Conservation (phyloP, 2,329 filamentous ascomycete genomes). For the Fusarium chuoi region DNA sequence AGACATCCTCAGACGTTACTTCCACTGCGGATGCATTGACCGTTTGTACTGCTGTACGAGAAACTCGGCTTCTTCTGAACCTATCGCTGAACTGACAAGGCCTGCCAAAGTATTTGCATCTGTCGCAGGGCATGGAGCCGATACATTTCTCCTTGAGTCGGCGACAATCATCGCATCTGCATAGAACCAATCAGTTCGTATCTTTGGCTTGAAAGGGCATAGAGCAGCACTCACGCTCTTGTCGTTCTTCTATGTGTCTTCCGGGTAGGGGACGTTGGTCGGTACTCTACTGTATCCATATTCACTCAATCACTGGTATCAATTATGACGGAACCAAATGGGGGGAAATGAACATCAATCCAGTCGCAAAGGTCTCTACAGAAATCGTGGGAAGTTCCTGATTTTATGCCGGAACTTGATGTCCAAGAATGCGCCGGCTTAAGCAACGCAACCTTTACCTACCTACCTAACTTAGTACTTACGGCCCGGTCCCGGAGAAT, state of each 20-base stretch:
- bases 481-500: constrained; percentile 18
- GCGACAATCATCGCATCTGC: constrained; percentile 37
- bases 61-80: constrained; percentile 16
- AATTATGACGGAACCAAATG: background rate
- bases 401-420: constrained; percentile 1
- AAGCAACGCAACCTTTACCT: background rate
- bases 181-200: background rate
- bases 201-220: background rate
- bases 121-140: constrained; percentile 29
- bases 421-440: background rate
- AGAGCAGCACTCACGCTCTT: background rate
- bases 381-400: background rate
- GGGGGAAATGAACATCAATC: background rate
- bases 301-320: background rate
- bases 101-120: constrained; percentile 29
- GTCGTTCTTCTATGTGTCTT: constrained; percentile 13
- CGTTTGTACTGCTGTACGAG: background rate
- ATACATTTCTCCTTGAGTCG: constrained; percentile 37
- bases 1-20: background rate
- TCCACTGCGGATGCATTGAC: background rate
- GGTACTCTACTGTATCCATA: background rate
- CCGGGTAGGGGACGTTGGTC: background rate
- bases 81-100: constrained; percentile 28
- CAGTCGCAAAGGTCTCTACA: background rate
- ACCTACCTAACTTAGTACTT: background rate